phyloP scores from a whole-genome alignment of 2,329 filamentous ascomycete species.

The Parafenestella ontariensis region DNA sequence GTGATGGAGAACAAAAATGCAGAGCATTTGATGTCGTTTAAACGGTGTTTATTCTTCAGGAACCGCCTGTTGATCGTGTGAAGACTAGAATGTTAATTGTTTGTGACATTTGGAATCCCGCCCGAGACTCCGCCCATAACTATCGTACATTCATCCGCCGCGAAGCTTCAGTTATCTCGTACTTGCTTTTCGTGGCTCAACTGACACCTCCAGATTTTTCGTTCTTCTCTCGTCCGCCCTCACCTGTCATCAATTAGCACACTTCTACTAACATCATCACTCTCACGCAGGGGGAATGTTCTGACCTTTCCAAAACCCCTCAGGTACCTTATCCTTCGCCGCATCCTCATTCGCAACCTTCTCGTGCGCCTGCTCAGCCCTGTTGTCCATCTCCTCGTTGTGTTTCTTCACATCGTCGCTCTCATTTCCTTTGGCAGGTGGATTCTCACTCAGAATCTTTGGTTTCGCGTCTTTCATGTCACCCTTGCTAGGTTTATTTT shows the following conservation, averaged over 20 bases:
- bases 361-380: slow-evolving; percentile 52
- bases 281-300: too few species aligned
- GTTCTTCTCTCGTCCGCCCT: slow-evolving; percentile 37
- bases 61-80: background rate
- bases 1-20: too few species aligned
- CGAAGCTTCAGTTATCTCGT: background rate
- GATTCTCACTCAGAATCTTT: slow-evolving; percentile 50
- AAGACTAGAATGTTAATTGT: background rate
- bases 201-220: slow-evolving; percentile 15
- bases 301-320: slow-evolving; percentile 51
- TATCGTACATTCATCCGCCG: slow-evolving; percentile 5
- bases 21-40: too few species aligned
- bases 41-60: background rate
- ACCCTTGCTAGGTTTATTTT: slow-evolving; percentile 16
- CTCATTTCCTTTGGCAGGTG: slow-evolving; percentile 41
- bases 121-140: background rate
- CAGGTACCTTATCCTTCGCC: slow-evolving; percentile 51
- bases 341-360: slow-evolving; percentile 47
- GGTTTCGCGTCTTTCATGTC: slow-evolving; percentile 49
- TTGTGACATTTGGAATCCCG: background rate
- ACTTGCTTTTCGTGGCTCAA: background rate
- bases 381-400: slow-evolving; percentile 53
- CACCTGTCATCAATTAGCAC: slow-evolving; percentile 27
- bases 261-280: too few species aligned
- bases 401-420: slow-evolving; percentile 52